phyloP scores from a whole-genome alignment of 257 asterid species.

The Scutellaria barbata region DNA sequence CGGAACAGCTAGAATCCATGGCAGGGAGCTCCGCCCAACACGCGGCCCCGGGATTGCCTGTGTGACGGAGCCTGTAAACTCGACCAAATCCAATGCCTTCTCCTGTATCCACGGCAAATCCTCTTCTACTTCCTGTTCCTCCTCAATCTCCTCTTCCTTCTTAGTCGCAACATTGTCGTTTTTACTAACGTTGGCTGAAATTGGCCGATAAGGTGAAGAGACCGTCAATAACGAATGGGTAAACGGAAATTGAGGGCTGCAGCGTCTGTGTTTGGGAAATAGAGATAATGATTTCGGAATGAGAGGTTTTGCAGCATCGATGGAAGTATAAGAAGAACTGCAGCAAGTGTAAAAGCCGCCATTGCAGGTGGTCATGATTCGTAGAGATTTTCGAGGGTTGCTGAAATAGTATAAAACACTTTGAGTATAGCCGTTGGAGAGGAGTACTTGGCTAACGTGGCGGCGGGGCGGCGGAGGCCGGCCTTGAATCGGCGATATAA shows the following conservation, averaged over 20 bases:
- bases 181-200: conserved; percentile 31
- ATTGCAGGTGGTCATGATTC: conserved; percentile 38
- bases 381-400: neutral
- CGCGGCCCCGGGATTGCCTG: conserved; percentile 98
- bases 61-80: conserved; percentile 91
- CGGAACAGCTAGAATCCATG: conserved; percentile 90
- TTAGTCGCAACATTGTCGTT: conserved; percentile 28
- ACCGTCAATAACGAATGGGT: conserved; percentile 22
- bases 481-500: conserved; percentile 16
- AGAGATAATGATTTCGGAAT: conserved; percentile 30
- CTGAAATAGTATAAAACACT: neutral
- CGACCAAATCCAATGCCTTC: conserved; percentile 94
- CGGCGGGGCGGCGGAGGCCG: conserved; percentile 16
- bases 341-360: conserved; percentile 42
- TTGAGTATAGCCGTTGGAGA: neutral
- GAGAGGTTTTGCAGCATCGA: conserved; percentile 24
- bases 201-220: conserved; percentile 32
- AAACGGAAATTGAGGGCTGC: conserved; percentile 30
- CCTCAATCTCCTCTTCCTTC: conserved; percentile 41
- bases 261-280: conserved; percentile 29
- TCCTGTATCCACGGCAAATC: conserved; percentile 98
- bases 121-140: conserved; percentile 77
- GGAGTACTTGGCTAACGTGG: neutral
- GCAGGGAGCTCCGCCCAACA: conserved; percentile 81
- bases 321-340: conserved; percentile 38